Percentiles rank a stretch among this genome's conserved stretches.
Evolutionary conservation across 352 stramenopile genomes (phyloP).

Genomic region (Phytophthora quininea): DNA sequence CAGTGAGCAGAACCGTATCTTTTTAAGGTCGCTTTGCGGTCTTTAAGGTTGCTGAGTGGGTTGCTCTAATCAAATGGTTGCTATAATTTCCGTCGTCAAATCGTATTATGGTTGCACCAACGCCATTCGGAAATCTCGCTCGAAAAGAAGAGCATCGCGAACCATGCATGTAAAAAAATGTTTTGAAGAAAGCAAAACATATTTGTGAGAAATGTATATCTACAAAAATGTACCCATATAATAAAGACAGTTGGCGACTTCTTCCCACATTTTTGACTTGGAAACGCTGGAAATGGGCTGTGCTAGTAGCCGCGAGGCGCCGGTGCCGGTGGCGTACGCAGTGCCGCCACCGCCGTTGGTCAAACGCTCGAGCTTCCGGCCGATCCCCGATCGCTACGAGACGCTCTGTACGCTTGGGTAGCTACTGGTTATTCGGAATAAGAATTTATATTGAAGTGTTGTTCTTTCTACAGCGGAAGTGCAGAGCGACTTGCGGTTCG

Average conservation of each 20-base stretch:
- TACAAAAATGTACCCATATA: background rate
- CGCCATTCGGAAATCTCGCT: background rate
- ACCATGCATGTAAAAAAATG: too few relatives aligned
- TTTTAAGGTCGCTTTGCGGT: background rate
- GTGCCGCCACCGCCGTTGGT: background rate
- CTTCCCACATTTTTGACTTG: background rate
- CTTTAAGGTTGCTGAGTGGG: background rate
- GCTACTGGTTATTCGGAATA: background rate
- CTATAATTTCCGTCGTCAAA: background rate
- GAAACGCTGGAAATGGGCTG: constrained; percentile 21
- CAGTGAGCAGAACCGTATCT: background rate
- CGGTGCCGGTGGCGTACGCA: background rate
- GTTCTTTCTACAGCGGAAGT: constrained; percentile 35
- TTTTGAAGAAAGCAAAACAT: too few relatives aligned
- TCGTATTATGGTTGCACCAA: background rate
- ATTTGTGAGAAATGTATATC: too few relatives aligned
- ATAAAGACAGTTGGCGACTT: too few relatives aligned
- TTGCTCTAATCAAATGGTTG: background rate
- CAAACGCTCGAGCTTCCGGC: constrained; percentile 38
- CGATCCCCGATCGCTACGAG: constrained; percentile 65
- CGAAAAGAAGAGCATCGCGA: too few relatives aligned
- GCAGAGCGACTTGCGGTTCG: constrained; percentile 41
- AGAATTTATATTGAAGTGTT: background rate
- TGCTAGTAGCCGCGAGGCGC: constrained; percentile 15
- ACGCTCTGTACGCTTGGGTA: constrained; percentile 40